These are phyloP conservation scores for Rhizopus delemar DNA, from an alignment of 371 early-diverging fungal species.

Conservation along the genomic window DNA sequence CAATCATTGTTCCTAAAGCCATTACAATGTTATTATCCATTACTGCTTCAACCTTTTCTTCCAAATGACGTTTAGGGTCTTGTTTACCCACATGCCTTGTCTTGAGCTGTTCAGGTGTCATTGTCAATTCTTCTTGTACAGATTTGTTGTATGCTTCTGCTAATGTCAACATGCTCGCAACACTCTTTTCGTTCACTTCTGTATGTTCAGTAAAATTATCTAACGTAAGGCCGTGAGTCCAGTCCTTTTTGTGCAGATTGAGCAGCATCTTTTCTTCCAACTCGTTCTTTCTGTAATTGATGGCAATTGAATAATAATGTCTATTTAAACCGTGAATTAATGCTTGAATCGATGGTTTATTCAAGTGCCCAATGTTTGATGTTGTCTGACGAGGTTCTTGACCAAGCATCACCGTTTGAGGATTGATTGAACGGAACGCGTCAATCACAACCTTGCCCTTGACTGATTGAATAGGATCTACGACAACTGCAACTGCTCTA, in stretches of 20 bases:
- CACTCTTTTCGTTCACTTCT: constrained; percentile 78
- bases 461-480: constrained; percentile 99
- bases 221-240: constrained; percentile 96
- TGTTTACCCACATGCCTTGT: constrained; percentile 98
- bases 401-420: constrained; percentile 85
- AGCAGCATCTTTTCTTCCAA: constrained; percentile 99
- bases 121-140: constrained; percentile 90
- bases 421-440: constrained; percentile 98
- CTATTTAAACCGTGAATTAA: constrained; percentile 99
- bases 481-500: constrained; percentile 99
- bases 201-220: constrained; percentile 83
- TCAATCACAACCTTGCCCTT: constrained; percentile 99
- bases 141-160: constrained; percentile 95
- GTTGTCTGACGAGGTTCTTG: constrained; percentile 99
- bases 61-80: constrained; percentile 97
- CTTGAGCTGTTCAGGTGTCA: constrained; percentile 94
- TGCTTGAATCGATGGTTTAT: constrained; percentile 98
- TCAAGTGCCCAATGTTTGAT: constrained; percentile 98
- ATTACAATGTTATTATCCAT: constrained; percentile 96
- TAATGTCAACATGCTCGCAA: constrained; percentile 80
- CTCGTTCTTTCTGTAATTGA: constrained; percentile 98
- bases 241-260: constrained; percentile 98
- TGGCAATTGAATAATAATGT: constrained; percentile 99
- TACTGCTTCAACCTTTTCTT: constrained; percentile 83
- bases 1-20: constrained; percentile 89